Conservation (phyloP, 2,329 filamentous ascomycete genomes). For the Ophiostoma tasmaniense region DNA sequence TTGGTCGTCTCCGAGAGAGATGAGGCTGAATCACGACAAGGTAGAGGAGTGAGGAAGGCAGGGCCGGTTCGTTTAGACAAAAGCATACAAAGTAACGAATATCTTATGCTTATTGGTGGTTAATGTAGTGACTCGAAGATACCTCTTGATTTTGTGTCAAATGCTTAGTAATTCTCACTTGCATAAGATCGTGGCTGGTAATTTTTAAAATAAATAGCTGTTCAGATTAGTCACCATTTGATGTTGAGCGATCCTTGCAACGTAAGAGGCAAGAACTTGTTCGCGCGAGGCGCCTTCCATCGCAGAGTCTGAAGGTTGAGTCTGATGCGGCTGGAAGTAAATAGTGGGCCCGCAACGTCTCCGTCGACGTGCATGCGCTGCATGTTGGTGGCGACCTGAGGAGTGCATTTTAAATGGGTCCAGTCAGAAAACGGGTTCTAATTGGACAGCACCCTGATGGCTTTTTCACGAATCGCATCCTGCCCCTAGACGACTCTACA, state of each 20-base stretch:
- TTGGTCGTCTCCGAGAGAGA: not conserved
- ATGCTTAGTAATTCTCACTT: too few species aligned
- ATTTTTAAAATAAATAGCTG: not conserved
- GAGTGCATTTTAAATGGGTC: not conserved
- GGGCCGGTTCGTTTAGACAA: constrained; percentile 2
- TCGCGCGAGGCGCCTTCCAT: not conserved
- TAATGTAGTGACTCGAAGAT: not conserved
- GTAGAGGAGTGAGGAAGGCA: not conserved
- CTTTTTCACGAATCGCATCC: constrained; percentile 1
- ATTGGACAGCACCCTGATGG: not conserved
- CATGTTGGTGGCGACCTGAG: not conserved
- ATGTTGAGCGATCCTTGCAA: not conserved
- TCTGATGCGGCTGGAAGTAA: not conserved
- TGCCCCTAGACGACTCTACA: not conserved
- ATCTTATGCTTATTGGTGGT: not conserved
- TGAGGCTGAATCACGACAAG: not conserved
- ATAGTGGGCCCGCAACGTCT: not conserved
- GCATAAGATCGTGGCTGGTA: not conserved
- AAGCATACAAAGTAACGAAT: constrained; percentile 2
- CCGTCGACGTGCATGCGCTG: not conserved
- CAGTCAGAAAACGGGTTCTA: not conserved
- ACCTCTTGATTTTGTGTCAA: too few species aligned
- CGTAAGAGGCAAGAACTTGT: not conserved
- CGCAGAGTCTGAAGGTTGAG: not conserved
- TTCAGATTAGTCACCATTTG: not conserved